These are phyloP conservation scores for Lactarius vividus DNA, from an alignment of 768 basidiomycete genomes.

Conservation along the genomic window DNA sequence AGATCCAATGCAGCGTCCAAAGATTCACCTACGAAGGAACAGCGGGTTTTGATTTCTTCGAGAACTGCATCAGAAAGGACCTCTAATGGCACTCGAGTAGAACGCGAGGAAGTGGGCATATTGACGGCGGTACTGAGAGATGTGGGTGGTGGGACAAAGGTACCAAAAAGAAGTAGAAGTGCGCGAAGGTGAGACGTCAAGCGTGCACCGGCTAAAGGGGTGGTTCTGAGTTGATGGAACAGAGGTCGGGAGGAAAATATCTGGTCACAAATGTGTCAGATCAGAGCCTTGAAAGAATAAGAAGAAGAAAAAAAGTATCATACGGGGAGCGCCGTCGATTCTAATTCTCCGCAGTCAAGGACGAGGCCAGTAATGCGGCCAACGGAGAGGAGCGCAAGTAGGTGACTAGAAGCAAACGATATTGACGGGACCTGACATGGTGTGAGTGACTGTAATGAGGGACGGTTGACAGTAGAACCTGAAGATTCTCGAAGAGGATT, in stretches of 20 bases:
- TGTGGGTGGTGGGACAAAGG: slow-evolving; percentile 78
- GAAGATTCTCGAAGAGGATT: slow-evolving; percentile 85
- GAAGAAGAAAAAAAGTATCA: slow-evolving; percentile 33
- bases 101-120: slow-evolving; percentile 58
- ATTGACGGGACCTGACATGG: slow-evolving; percentile 78
- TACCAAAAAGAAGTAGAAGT: slow-evolving; percentile 79
- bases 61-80: slow-evolving; percentile 77
- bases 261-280: slow-evolving; percentile 41
- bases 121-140: slow-evolving; percentile 64
- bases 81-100: slow-evolving; percentile 71
- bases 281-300: not conserved
- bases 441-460: not conserved
- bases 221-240: slow-evolving; percentile 77
- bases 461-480: slow-evolving; percentile 45
- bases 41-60: slow-evolving; percentile 87
- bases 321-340: slow-evolving; percentile 86
- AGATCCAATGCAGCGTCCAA: slow-evolving; percentile 40
- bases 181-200: slow-evolving; percentile 76
- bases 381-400: slow-evolving; percentile 79
- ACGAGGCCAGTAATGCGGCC: slow-evolving; percentile 94
- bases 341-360: slow-evolving; percentile 88
- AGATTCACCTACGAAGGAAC: slow-evolving; percentile 78
- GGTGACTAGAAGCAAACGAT: slow-evolving; percentile 87
- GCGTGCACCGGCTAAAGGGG: slow-evolving; percentile 83
- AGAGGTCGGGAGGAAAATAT: slow-evolving; percentile 88